A percentile compares a stretch with the other conserved stretches of the same genome.
Conservation (phyloP, 192 early-diverging fungal genomes). For the Entomortierella chlamydospora region DNA sequence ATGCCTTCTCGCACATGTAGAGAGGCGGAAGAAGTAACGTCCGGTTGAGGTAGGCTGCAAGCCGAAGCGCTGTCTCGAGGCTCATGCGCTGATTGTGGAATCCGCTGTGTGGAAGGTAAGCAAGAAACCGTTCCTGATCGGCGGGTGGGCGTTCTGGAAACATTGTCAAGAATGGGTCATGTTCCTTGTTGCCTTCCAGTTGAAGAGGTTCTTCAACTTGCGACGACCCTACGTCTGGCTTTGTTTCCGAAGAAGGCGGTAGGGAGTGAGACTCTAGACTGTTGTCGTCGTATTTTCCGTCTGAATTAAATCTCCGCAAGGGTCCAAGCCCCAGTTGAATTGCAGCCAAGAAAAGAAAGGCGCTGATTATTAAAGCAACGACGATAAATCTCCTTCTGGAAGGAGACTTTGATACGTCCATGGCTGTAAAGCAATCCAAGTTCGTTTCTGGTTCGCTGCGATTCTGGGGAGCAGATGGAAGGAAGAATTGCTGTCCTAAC, state of each 20-base stretch:
- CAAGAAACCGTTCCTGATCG: slow-evolving; percentile 39
- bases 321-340: too few species aligned
- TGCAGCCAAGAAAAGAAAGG: too few species aligned
- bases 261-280: background rate
- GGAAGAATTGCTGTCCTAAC: too few species aligned
- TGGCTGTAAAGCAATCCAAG: too few species aligned
- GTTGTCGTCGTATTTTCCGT: too few species aligned
- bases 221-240: background rate
- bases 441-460: too few species aligned
- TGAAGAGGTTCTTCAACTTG: too few species aligned
- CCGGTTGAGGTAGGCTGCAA: slow-evolving; percentile 54
- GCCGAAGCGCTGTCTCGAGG: slow-evolving; percentile 52
- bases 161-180: slow-evolving; percentile 8
- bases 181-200: background rate
- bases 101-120: slow-evolving; percentile 60
- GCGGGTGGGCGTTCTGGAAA: slow-evolving; percentile 8
- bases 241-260: background rate
- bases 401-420: too few species aligned
- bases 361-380: too few species aligned
- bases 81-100: slow-evolving; percentile 64
- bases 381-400: too few species aligned
- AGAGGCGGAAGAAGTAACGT: slow-evolving; percentile 58
- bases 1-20: background rate
- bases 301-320: too few species aligned
- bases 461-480: too few species aligned